phyloP scores from a whole-genome alignment of 495 filamentous ascomycete species.

The Tuber microsphaerosporum region DNA sequence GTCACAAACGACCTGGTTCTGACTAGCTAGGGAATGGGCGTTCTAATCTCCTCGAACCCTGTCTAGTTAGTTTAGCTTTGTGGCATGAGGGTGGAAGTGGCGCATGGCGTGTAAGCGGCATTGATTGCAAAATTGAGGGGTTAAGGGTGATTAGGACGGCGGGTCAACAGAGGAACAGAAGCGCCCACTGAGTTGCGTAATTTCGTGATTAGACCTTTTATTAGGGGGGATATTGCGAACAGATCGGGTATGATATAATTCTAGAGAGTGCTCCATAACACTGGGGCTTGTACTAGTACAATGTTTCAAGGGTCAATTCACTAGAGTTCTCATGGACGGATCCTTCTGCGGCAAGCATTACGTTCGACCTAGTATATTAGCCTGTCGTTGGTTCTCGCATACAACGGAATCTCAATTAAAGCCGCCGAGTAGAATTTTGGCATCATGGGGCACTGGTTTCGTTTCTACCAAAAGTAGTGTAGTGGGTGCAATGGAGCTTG shows the following conservation, averaged over 20 bases:
- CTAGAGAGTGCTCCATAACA: not conserved
- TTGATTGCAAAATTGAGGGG: not conserved
- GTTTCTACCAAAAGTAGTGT: not conserved
- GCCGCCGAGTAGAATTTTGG: not conserved
- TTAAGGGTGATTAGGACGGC: not conserved
- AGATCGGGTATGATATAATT: not conserved
- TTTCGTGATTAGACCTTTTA: not conserved
- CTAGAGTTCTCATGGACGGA: no score
- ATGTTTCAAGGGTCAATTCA: not conserved
- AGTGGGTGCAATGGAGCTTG: not conserved
- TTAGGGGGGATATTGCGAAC: not conserved
- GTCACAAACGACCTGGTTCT: not conserved
- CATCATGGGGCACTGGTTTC: not conserved
- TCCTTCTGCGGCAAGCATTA: not conserved
- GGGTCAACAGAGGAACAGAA: not conserved
- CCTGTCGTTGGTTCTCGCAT: not conserved
- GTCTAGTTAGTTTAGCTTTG: not conserved
- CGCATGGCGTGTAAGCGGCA: not conserved
- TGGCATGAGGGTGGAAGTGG: not conserved
- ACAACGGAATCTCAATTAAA: not conserved
- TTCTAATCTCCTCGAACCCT: not conserved
- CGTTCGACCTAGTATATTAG: not conserved
- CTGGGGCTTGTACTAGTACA: not conserved
- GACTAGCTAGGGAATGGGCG: not conserved
- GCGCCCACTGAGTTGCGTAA: not conserved